Evolutionary conservation across 306 rosid species (phyloP).

Genomic region (Glycyrrhiza uralensis): DNA sequence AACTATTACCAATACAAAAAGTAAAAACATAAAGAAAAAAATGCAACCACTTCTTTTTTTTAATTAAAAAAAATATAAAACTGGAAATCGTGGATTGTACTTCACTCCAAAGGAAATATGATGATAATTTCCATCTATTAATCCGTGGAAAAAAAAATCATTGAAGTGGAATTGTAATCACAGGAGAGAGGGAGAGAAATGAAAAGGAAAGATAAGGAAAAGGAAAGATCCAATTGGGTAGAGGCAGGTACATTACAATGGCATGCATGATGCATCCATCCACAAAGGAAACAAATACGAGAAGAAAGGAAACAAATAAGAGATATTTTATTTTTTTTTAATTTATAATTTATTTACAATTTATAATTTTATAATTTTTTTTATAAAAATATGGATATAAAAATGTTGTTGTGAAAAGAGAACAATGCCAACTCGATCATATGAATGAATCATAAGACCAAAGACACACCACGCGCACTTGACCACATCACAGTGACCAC

Average conservation of each 20-base stretch:
- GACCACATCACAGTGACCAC: conserved; percentile 2
- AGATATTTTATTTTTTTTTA: too few relatives aligned
- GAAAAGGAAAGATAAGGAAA: too few relatives aligned
- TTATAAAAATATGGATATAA: too few relatives aligned
- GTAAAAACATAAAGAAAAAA: neutral
- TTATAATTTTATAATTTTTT: neutral
- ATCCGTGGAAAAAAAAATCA: neutral
- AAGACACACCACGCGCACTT: conserved; percentile 39
- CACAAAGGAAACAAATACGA: neutral
- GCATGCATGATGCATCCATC: neutral
- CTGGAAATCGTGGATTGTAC: conserved; percentile 33
- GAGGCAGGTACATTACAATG: conserved; percentile 9
- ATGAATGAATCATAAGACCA: conserved; percentile 26
- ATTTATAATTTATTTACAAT: too few relatives aligned
- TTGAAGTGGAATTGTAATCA: conserved; percentile 8
- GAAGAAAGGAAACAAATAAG: neutral
- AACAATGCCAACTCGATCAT: conserved; percentile 16
- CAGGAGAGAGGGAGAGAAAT: neutral
- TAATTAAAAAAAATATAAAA: neutral
- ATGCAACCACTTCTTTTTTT: neutral
- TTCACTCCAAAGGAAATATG: conserved; percentile 32
- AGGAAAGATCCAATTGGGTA: conserved; percentile 3
- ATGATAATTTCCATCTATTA: conserved; percentile 10
- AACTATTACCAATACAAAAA: neutral
- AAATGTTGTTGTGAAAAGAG: neutral